Conservation (phyloP, 2,329 filamentous ascomycete genomes). For the Niveomyces coronatus region DNA sequence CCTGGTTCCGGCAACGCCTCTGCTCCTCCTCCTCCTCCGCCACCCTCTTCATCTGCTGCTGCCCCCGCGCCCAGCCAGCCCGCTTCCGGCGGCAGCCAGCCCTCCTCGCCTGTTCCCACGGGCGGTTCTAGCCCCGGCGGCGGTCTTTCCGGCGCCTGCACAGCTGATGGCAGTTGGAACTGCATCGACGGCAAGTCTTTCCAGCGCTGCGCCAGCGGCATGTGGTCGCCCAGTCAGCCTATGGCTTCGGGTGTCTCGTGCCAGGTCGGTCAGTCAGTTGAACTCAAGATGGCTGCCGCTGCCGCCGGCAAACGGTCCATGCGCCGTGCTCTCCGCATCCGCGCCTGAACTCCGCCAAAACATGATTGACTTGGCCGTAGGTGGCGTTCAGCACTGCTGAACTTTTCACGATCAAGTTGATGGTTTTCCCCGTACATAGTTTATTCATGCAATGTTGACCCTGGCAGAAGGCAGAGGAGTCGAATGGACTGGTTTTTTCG, state of each 20-base stretch:
- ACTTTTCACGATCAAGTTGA: no score
- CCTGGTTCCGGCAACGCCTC: not conserved
- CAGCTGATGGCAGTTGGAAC: constrained; percentile 41
- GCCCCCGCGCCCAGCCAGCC: constrained; percentile 12
- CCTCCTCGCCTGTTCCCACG: not conserved
- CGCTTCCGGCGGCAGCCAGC: constrained; percentile 7
- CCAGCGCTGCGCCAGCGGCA: constrained; percentile 44
- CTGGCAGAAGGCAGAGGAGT: no score
- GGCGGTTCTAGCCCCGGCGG: constrained; percentile 13
- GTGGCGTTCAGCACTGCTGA: no score
- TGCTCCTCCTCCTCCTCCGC: not conserved
- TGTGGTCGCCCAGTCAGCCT: constrained; percentile 33
- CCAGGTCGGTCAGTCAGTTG: constrained; percentile 27
- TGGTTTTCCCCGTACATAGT: not conserved
- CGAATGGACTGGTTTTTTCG: no score
- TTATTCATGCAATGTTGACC: no score
- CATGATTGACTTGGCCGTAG: no score
- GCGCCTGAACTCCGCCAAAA: no score
- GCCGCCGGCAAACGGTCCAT: constrained; percentile 12
- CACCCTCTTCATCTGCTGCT: constrained; percentile 4
- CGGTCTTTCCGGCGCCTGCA: constrained; percentile 30
- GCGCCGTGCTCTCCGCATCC: constrained; percentile 20
- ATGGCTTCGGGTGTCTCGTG: constrained; percentile 39
- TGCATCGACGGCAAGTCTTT: constrained; percentile 39
- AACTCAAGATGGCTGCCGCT: constrained; percentile 25